A percentile compares a stretch with the other conserved stretches of the same genome.
Conservation (phyloP, 352 stramenopile genomes). For the Peronospora belbahrii region DNA sequence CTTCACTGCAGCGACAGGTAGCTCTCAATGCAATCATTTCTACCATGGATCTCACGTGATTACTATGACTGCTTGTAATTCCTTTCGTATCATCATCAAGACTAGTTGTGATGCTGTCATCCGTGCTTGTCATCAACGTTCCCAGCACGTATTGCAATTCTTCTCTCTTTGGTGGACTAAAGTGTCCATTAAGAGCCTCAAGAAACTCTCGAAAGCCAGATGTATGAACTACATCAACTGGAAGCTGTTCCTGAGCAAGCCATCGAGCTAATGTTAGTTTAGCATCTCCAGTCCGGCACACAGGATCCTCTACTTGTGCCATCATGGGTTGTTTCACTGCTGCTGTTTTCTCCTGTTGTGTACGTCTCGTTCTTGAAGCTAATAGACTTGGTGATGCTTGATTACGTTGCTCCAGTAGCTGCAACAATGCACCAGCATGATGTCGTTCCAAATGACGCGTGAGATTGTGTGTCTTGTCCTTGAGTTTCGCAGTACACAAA, state of each 20-base stretch:
- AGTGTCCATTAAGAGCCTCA: slow-evolving; percentile 29
- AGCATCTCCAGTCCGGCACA: slow-evolving; percentile 18
- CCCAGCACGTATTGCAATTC: slow-evolving; percentile 26
- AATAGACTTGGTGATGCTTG: slow-evolving; percentile 15
- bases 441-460: slow-evolving; percentile 51
- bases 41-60: slow-evolving; percentile 1
- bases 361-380: slow-evolving; percentile 1
- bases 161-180: slow-evolving; percentile 18
- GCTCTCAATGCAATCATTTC: slow-evolving; percentile 31
- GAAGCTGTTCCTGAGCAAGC: slow-evolving; percentile 40
- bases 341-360: slow-evolving; percentile 13
- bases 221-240: slow-evolving; percentile 33
- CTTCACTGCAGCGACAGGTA: slow-evolving; percentile 26
- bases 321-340: slow-evolving; percentile 2
- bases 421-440: slow-evolving; percentile 37
- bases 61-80: not conserved
- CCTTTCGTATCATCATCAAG: not conserved
- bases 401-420: slow-evolving; percentile 42
- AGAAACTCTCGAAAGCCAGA: slow-evolving; percentile 33
- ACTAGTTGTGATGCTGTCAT: slow-evolving; percentile 8
- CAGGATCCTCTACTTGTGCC: slow-evolving; percentile 3
- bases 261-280: slow-evolving; percentile 33
- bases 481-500: slow-evolving; percentile 38
- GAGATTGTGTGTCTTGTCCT: slow-evolving; percentile 66
- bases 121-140: slow-evolving; percentile 6